Conservation (phyloP, 2,329 filamentous ascomycete species). For the Cladophialophora carrionii region DNA sequence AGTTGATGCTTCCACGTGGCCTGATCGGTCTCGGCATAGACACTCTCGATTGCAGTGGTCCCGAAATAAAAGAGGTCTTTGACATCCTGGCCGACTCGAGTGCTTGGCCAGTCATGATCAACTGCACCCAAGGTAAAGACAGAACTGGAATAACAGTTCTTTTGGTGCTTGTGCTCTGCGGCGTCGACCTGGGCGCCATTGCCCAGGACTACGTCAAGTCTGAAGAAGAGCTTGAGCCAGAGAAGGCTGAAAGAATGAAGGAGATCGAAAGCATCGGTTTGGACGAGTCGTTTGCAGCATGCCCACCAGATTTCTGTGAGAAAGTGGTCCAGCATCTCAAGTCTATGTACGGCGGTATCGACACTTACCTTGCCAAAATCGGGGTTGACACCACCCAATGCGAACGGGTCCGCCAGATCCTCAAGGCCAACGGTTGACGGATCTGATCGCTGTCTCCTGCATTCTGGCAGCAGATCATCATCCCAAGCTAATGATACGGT, state of each 20-base stretch:
- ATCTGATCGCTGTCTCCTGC: neutral
- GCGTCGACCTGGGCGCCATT: constrained; percentile 56
- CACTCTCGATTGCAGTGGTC: constrained; percentile 68
- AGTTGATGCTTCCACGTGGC: constrained; percentile 73
- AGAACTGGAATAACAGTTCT: constrained; percentile 73
- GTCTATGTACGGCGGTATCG: constrained; percentile 66
- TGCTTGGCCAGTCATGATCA: constrained; percentile 69
- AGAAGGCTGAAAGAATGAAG: constrained; percentile 64
- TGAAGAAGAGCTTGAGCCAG: constrained; percentile 61
- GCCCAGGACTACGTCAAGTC: constrained; percentile 73
- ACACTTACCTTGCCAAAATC: constrained; percentile 66
- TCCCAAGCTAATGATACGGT: neutral
- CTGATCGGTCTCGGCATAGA: constrained; percentile 71
- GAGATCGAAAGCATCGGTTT: constrained; percentile 74
- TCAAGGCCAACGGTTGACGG: constrained; percentile 10
- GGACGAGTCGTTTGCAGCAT: constrained; percentile 71
- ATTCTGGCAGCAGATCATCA: neutral
- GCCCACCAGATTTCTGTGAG: constrained; percentile 66
- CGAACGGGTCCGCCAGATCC: constrained; percentile 40
- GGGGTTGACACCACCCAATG: constrained; percentile 59
- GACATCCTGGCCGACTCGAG: constrained; percentile 60
- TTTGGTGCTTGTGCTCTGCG: constrained; percentile 67
- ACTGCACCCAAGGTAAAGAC: constrained; percentile 91
- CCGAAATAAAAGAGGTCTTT: constrained; percentile 70
- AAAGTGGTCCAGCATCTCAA: constrained; percentile 62